Conservation (phyloP, 2,329 filamentous ascomycete genomes). For the Metarhizium anisopliae region DNA sequence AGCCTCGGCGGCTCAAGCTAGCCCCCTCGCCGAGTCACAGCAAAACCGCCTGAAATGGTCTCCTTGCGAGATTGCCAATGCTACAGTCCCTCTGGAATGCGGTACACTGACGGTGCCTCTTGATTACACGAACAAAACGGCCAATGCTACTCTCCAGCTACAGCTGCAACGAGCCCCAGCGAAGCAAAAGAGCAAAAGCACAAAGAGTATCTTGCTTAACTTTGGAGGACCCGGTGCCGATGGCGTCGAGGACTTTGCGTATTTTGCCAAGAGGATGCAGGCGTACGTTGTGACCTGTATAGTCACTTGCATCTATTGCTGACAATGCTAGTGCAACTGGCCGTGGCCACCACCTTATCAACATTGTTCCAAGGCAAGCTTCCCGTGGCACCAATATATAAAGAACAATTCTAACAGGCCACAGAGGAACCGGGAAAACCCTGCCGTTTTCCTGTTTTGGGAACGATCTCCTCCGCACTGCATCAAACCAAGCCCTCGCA, state of each 20-base stretch:
- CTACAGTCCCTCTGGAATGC: not conserved
- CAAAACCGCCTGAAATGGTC: not conserved
- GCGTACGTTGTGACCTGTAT: constrained; percentile 2
- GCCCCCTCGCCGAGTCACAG: not conserved
- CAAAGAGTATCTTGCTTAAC: constrained; percentile 20
- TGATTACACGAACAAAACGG: constrained; percentile 1
- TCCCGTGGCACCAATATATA: not conserved
- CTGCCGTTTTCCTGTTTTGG: constrained; percentile 17
- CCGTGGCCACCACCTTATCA: constrained; percentile 16
- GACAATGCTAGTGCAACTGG: constrained; percentile 12
- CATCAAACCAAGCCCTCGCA: constrained; percentile 1
- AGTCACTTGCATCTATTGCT: not conserved
- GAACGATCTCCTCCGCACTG: not conserved
- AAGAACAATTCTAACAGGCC: not conserved
- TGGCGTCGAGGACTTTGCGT: constrained; percentile 1
- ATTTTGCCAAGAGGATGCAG: constrained; percentile 3
- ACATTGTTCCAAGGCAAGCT: constrained; percentile 18
- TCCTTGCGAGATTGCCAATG: not conserved
- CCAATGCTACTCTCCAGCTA: not conserved
- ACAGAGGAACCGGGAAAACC: constrained; percentile 18
- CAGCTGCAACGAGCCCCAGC: constrained; percentile 2
- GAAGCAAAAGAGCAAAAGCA: not conserved
- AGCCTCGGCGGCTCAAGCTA: not conserved
- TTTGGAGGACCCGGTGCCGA: constrained; percentile 5
- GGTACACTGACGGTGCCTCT: constrained; percentile 4